Conservation (phyloP, 169 alveolate species). For the Plasmodium fragile region DNA sequence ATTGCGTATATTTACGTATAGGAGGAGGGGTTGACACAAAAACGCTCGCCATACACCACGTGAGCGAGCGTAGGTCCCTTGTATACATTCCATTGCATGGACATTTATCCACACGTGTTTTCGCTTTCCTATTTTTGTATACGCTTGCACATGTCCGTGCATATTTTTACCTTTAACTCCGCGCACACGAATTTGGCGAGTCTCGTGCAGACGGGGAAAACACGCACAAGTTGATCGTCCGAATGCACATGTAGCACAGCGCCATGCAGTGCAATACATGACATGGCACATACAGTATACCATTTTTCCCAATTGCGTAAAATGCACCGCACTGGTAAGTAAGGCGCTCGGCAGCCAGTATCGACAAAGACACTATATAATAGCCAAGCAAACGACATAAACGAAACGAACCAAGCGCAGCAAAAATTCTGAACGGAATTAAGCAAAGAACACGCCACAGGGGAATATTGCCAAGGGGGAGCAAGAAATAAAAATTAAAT, state of each 20-base stretch:
- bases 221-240: background rate
- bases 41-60: background rate
- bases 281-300: background rate
- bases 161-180: slow-evolving; percentile 10
- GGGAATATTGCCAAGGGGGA: background rate
- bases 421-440: background rate
- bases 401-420: background rate
- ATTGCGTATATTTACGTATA: background rate
- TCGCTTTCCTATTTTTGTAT: background rate
- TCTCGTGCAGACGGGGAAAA: background rate
- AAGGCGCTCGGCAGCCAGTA: background rate
- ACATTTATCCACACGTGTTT: background rate
- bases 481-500: background rate
- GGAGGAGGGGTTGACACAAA: background rate
- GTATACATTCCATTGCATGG: background rate
- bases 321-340: background rate
- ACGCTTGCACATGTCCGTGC: background rate
- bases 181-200: background rate
- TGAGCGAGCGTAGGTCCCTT: background rate
- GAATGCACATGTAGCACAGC: background rate
- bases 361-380: background rate
- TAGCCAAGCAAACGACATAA: background rate
- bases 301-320: background rate
- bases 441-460: background rate
- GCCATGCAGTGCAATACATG: background rate